Base-by-base conservation (phyloP, 768 basidiomycete genomes). In the Lactifluus volemus region DNA sequence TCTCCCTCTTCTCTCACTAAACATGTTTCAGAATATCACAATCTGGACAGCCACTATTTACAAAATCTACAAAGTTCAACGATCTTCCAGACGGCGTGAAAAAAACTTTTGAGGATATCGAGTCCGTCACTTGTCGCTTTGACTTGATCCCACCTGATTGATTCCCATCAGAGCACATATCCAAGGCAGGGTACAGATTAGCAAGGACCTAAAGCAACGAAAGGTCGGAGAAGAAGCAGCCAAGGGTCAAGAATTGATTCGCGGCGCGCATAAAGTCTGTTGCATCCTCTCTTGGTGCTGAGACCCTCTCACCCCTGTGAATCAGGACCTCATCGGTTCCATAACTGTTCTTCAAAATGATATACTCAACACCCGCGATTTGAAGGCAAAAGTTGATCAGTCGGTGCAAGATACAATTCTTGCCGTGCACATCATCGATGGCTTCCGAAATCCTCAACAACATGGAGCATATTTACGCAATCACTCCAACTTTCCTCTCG, bases 331-430 rank as follows among this genome's bases (percentile, higher is more conserved):
- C 45, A 75, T 85, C 48, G 81, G 81, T 65, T 79, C 80, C 3
- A 77, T 83, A 36, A 80, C 83, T 7, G 81, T 79, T 21, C 81
- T 88, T 42, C 84, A 83, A 56, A 80, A 83, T 15, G 90, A 93
- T 69, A 73, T 80, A 29, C 79, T 81, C 58, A 78, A 82, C 45
- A 84, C 85, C 30, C 81, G 80, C 61, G 88, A 91, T 71, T 73
- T 92, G 51, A 87, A 86, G 69, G 73, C 76, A 2, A 89, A 88
- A 76, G 83, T 85, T 12, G 88, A 91, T 55, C 84, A 86, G 71
- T 81, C 86, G 0, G 84, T 90, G 30, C 84, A 89, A 72, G 91
- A 92, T 67, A 88, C 85, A 25, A 89, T 92, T 55, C 77, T 84
- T 30, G 83, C 88, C 3, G 89, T 83, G 8, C 82, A 83, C 32